Evolutionary conservation across 2,329 filamentous ascomycete species (phyloP).

Genomic region (Clonostachys chloroleuca): DNA sequence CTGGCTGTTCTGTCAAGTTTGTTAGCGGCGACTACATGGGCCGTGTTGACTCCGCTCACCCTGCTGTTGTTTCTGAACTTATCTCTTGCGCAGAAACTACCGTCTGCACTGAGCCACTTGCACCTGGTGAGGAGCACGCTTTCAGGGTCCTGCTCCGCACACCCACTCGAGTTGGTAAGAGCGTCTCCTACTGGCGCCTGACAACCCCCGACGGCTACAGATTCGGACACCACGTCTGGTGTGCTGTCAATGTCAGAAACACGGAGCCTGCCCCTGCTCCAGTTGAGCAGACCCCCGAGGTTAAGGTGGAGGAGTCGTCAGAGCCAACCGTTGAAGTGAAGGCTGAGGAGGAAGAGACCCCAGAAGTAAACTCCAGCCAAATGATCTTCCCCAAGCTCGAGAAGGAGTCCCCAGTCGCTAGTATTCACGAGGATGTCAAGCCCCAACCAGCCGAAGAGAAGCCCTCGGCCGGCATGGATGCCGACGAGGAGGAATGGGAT

Average conservation of each 20-base stretch:
- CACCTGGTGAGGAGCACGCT: slow-evolving; percentile 67
- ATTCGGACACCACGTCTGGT: slow-evolving; percentile 94
- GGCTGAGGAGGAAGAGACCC: slow-evolving; percentile 14
- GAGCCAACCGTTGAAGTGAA: slow-evolving; percentile 11
- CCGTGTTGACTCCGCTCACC: slow-evolving; percentile 74
- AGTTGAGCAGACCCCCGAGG: background rate
- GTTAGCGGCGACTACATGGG: slow-evolving; percentile 97
- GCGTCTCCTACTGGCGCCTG: slow-evolving; percentile 95
- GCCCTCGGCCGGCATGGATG: slow-evolving; percentile 41
- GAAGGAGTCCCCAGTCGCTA: slow-evolving; percentile 83
- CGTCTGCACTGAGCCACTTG: slow-evolving; percentile 62
- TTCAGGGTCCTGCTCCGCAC: slow-evolving; percentile 87
- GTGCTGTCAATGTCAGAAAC: slow-evolving; percentile 71
- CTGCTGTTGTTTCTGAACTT: slow-evolving; percentile 73
- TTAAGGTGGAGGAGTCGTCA: background rate
- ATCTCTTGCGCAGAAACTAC: slow-evolving; percentile 80
- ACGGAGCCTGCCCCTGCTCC: slow-evolving; percentile 22
- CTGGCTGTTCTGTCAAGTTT: slow-evolving; percentile 85
- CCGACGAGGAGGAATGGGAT: slow-evolving; percentile 54
- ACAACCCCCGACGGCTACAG: slow-evolving; percentile 75
- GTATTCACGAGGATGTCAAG: slow-evolving; percentile 60
- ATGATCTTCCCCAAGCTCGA: slow-evolving; percentile 98
- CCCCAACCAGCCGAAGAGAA: slow-evolving; percentile 49
- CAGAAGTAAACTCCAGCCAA: slow-evolving; percentile 41
- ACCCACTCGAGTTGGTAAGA: slow-evolving; percentile 65